phyloP scores from a whole-genome alignment of 495 filamentous ascomycete genomes.

The Neurospora cerealis region DNA sequence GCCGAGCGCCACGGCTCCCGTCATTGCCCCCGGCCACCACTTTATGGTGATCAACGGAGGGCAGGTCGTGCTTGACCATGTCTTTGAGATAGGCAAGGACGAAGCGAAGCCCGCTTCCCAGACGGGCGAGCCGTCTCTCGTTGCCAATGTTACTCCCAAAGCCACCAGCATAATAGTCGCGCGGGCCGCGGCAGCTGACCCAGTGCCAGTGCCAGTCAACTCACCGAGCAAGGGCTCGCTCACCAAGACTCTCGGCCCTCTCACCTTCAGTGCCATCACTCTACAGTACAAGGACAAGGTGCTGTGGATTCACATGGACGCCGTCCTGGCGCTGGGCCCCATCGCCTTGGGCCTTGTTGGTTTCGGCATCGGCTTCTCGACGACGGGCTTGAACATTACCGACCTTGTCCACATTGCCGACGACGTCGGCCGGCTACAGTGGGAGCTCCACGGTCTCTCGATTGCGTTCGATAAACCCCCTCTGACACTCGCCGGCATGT shows the following conservation, averaged over 20 bases:
- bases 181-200: background rate
- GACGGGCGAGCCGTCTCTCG: no score
- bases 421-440: constrained; percentile 12
- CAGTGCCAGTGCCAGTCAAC: background rate
- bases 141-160: no score
- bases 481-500: constrained; percentile 28
- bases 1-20: background rate
- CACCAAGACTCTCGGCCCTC: constrained; percentile 21
- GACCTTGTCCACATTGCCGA: background rate
- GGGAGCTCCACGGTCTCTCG: constrained; percentile 28
- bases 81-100: background rate
- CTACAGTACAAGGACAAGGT: constrained; percentile 19
- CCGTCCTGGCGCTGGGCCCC: constrained; percentile 30
- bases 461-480: constrained; percentile 29
- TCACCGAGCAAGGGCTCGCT: constrained; percentile 7
- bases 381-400: constrained; percentile 5
- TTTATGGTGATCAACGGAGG: background rate
- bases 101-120: background rate
- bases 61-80: background rate
- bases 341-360: constrained; percentile 28
- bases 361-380: constrained; percentile 17
- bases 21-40: no score
- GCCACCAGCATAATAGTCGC: no score
- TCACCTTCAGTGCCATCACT: constrained; percentile 26
- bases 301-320: constrained; percentile 25